These are phyloP conservation scores for Nicotiana undulata DNA, from an alignment of 257 asterid species.

Conservation along the genomic window DNA sequence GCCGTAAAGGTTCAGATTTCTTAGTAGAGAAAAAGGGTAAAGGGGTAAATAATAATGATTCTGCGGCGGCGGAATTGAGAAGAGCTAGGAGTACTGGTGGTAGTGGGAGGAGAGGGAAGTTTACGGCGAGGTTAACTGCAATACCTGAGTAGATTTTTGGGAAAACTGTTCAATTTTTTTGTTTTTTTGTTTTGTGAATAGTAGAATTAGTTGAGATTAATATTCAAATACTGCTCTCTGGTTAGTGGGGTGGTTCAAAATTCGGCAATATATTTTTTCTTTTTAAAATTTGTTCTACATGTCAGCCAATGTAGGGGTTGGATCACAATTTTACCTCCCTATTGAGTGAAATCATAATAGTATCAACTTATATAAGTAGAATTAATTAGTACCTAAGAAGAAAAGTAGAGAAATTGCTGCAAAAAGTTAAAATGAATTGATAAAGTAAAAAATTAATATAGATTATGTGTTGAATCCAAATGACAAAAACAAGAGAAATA, in stretches of 20 bases:
- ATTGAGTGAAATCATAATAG: not conserved
- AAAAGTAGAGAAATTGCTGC: too few species aligned
- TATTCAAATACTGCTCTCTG: not conserved
- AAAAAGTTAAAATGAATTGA: too few species aligned
- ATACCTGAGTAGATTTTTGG: slow-evolving; percentile 54
- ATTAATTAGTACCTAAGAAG: too few species aligned
- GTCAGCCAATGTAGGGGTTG: not conserved
- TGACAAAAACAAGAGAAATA: not conserved
- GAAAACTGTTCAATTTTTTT: not conserved
- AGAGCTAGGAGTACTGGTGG: slow-evolving; percentile 24
- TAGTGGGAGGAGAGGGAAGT: slow-evolving; percentile 34
- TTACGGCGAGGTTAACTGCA: slow-evolving; percentile 44
- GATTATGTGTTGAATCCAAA: too few species aligned
- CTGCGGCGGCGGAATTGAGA: slow-evolving; percentile 13
- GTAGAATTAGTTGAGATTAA: not conserved
- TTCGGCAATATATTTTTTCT: not conserved
- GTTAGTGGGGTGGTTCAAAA: not conserved
- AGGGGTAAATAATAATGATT: not conserved
- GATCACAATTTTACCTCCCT: slow-evolving; percentile 19
- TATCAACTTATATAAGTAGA: too few species aligned
- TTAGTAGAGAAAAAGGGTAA: slow-evolving; percentile 12
- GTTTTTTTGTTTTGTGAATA: slow-evolving; percentile 14
- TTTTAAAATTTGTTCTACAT: not conserved
- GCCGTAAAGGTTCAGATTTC: slow-evolving; percentile 30
- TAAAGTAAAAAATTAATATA: too few species aligned